Base-by-base conservation (phyloP, 176 grass and related monocot species). In the Phoenix dactylifera region DNA sequence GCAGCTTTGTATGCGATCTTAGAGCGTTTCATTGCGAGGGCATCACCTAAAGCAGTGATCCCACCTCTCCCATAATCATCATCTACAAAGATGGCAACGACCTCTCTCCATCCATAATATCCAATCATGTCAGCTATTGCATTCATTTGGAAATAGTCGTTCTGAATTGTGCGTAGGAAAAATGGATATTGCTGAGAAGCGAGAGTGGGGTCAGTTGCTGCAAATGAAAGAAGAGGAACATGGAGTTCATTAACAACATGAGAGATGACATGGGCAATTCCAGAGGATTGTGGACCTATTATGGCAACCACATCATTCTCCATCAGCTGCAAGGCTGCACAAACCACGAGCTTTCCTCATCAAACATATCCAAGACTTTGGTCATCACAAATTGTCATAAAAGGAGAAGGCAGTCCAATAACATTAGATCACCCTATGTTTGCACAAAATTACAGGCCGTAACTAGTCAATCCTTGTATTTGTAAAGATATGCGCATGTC, bases 21-120 rank as follows among this genome's bases (percentile, higher is more conserved):
- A 26, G 61, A 68, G 2, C 69, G 60, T 50, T 19, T 35, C 50
- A 14, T 15, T 16, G 71, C 15, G 4, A 95, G 80, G 6, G 76
- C 74, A 60, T 95, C 83, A 10, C 62, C 86, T 18, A 95, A 71
- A 24, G 86, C 68, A 16, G 64, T 71, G 16, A 83, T 76, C 18
- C 64, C 91, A 24, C 78, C 81, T 57, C 91, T 77, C 12, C 90
- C 86, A 67, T 71, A 95, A 54, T 95, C 90, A 51, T 74, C 56
- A 59, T 95, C 90, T 22, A 83, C 72, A 68, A 78, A 95, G 55
- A 95, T 81, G 25, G 69, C 79, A 15, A 76, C 78, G n/a, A 87
- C 74, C 70, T 90, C 72, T 4, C 86, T 51, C 90, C 90, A 90
- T 16, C 71, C 74, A 62, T 65, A 87, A 57, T 74, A 64, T 35